Evolutionary conservation across 73 alveolate species (phyloP).

Genomic region (Tetrahymena elliotti): DNA sequence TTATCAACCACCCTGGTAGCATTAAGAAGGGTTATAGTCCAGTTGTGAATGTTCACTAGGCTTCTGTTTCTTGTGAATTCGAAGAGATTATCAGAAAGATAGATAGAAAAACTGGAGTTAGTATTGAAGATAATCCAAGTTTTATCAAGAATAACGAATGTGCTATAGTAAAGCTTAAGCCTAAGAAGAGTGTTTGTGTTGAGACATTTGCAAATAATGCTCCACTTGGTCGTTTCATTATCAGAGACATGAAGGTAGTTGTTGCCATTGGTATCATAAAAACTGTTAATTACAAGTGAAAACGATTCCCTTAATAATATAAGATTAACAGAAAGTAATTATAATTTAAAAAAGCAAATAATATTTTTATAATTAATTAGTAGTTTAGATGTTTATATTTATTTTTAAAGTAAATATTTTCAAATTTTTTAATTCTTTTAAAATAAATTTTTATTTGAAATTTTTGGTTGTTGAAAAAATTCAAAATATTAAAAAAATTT

Average conservation of each 20-base stretch:
- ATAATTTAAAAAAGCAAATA: too few species aligned
- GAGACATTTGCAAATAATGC: slow-evolving; percentile 57
- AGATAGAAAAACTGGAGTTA: slow-evolving; percentile 30
- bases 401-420: too few species aligned
- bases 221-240: slow-evolving; percentile 68
- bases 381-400: too few species aligned
- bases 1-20: slow-evolving; percentile 45
- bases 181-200: slow-evolving; percentile 38
- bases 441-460: too few species aligned
- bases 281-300: slow-evolving; percentile 23
- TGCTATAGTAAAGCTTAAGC: slow-evolving; percentile 46
- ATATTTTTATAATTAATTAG: too few species aligned
- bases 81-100: slow-evolving; percentile 22
- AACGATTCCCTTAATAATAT: too few species aligned
- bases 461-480: too few species aligned
- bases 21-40: slow-evolving; percentile 51
- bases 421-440: too few species aligned
- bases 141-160: slow-evolving; percentile 38
- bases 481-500: too few species aligned
- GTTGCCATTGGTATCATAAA: slow-evolving; percentile 66
- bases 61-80: slow-evolving; percentile 45
- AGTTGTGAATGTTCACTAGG: slow-evolving; percentile 41
- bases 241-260: slow-evolving; percentile 59
- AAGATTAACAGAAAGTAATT: too few species aligned
- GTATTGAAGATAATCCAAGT: slow-evolving; percentile 45